Evolutionary conservation across 2,329 filamentous ascomycete species (phyloP), one percentile per base, ranked within the genome.

Genomic region (Beauveria sp.): DNA sequence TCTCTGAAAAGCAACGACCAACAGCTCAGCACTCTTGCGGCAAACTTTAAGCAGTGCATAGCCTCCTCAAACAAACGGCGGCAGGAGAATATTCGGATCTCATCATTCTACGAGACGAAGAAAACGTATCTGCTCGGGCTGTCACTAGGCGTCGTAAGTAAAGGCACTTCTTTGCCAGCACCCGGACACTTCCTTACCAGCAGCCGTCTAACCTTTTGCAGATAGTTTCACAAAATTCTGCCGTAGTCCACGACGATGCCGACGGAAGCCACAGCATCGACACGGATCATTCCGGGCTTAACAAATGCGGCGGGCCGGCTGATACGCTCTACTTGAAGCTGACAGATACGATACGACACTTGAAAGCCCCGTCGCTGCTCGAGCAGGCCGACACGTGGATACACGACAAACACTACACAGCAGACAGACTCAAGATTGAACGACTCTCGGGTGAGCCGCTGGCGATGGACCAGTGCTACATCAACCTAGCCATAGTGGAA

Each of bases 401-500:
- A 50, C 67, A 62, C 14, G 38, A 67, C 2, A 62, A 68, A 0
- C 53, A 64, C 58, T 73, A 72, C 56, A 65, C 57, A 16, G 12
- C 14, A 9, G 63, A 67, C 1, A 67, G 55, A 53, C 69, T 76
- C 46, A 60, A 65, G 42, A 74, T 76, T 48, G 61, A 73, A 64
- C 69, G 73, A 20, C 69, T 77, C 31, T 76, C 72, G 7, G 73
- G 73, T 38, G 66, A 71, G 0, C 5, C 5, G 12, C 63, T 76
- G 31, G 24, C 66, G 3, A 74, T 76, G 67, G 66, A 73, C 31
- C 68, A 71, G 43, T 76, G 73, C 64, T 77, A 76, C 52, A 76
- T 77, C 64, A 77, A 77, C 63, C 72, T 77, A 24, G 69, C 68
- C 52, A 68, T 76, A n/a, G 61, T 76, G 26, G 67, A 74, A 64